These are phyloP conservation scores for Cladobotryum protrusum DNA, from an alignment of 2,329 filamentous ascomycete species.

Conservation along the genomic window DNA sequence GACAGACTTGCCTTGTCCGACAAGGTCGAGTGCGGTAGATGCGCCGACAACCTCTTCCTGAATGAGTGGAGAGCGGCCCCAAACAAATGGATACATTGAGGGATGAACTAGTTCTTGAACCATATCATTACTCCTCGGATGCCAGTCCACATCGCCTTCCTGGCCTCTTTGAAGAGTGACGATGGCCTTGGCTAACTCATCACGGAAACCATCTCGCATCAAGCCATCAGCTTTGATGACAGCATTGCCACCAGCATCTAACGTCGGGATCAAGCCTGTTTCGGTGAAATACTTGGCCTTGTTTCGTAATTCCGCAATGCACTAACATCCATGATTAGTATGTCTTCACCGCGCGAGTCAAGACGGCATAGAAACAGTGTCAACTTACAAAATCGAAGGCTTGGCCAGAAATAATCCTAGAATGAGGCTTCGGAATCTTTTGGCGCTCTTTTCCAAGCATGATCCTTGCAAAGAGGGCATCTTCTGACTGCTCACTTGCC, in stretches of 20 bases:
- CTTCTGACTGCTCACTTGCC: constrained; percentile 8
- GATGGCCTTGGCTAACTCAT: constrained; percentile 6
- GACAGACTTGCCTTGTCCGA: constrained; percentile 19
- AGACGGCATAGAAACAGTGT: background rate
- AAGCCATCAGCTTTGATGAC: constrained; percentile 8
- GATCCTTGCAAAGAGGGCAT: constrained; percentile 7
- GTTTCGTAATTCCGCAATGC: constrained; percentile 36
- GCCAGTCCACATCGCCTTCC: constrained; percentile 38
- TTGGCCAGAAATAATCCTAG: constrained; percentile 8
- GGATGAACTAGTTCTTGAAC: constrained; percentile 51
- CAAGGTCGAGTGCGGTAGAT: constrained; percentile 19
- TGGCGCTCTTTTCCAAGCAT: constrained; percentile 6
- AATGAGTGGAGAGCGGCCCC: constrained; percentile 9
- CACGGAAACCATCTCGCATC: background rate
- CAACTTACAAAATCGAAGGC: constrained; percentile 30
- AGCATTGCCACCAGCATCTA: constrained; percentile 7
- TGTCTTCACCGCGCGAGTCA: no score
- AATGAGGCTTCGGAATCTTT: constrained; percentile 3
- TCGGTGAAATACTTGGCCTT: constrained; percentile 38
- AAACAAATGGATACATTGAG: constrained; percentile 15
- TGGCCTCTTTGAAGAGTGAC: constrained; percentile 7
- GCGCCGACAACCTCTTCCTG: constrained; percentile 18
- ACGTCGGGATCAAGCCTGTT: constrained; percentile 26
- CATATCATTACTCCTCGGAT: constrained; percentile 45
- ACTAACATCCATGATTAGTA: constrained; percentile 8